Evolutionary conservation across 768 basidiomycete species (phyloP).

Genomic region (Dacryopinax primogenitus): DNA sequence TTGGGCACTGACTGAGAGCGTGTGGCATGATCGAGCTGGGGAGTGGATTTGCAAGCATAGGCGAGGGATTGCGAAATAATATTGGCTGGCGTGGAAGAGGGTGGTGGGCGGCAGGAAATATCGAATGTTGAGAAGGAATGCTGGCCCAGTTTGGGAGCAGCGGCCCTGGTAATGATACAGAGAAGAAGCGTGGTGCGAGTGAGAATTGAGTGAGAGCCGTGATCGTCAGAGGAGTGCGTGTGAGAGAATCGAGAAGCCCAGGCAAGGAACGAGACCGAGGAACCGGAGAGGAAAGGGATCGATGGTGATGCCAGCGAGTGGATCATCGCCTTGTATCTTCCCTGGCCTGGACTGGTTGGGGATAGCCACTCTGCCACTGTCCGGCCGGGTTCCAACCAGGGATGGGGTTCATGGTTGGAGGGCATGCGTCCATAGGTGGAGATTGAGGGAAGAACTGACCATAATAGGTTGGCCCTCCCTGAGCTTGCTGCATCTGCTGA

Average conservation of each 20-base stretch:
- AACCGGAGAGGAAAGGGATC: neutral
- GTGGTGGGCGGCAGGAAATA: neutral
- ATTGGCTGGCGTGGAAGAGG: neutral
- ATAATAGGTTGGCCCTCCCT: neutral
- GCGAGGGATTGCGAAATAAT: neutral
- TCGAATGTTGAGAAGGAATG: neutral
- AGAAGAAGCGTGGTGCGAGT: neutral
- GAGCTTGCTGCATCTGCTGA: neutral
- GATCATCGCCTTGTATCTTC: conserved; percentile 1
- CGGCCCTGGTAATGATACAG: neutral
- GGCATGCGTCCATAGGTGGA: neutral
- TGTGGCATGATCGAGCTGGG: neutral
- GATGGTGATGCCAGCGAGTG: neutral
- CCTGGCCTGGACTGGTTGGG: conserved; percentile 2
- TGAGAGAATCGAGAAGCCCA: neutral
- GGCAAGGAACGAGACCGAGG: neutral
- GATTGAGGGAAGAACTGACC: conserved; percentile 3
- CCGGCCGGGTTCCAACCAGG: neutral
- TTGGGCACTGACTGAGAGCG: neutral
- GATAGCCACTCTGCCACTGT: neutral
- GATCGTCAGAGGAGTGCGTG: neutral
- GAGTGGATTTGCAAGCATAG: neutral
- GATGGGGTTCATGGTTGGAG: neutral
- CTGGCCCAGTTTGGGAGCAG: neutral
- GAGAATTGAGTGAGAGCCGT: no score